Conservation (phyloP, 2,329 filamentous ascomycete genomes). For the Trichoderma sp. region DNA sequence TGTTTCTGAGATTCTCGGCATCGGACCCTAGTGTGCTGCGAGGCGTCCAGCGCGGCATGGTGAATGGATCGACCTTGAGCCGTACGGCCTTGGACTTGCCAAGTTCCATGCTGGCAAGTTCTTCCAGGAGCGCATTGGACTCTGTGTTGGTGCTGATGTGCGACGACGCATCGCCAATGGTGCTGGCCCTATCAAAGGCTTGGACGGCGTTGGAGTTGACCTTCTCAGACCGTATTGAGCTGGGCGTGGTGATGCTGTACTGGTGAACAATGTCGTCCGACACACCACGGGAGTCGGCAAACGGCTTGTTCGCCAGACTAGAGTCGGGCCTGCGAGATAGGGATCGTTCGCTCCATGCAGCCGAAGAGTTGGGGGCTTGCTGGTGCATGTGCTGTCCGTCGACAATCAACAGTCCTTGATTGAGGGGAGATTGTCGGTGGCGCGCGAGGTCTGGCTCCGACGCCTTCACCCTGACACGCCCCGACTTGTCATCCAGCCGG, state of each 20-base stretch:
- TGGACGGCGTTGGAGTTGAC: neutral
- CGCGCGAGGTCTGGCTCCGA: conserved; percentile 15
- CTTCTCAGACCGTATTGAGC: conserved; percentile 12
- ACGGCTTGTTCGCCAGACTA: conserved; percentile 10
- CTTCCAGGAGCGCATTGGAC: conserved; percentile 19
- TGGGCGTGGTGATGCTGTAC: conserved; percentile 15
- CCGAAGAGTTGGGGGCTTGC: neutral
- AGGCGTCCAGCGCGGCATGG: conserved; percentile 56
- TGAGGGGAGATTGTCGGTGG: conserved; percentile 8
- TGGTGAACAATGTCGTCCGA: conserved; percentile 14
- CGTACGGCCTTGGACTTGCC: conserved; percentile 31
- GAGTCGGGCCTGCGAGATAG: conserved; percentile 20
- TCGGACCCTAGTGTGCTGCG: conserved; percentile 15
- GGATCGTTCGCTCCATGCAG: conserved; percentile 20
- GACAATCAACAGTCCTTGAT: neutral
- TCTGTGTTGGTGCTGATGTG: conserved; percentile 6
- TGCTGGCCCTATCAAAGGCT: conserved; percentile 17
- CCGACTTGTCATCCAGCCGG: conserved; percentile 35
- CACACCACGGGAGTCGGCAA: neutral
- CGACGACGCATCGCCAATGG: conserved; percentile 18
- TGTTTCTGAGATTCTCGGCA: conserved; percentile 36
- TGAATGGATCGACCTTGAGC: conserved; percentile 52
- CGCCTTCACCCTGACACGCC: conserved; percentile 9
- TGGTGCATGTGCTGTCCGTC: conserved; percentile 12
- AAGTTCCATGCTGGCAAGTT: conserved; percentile 14